A percentile compares a stretch with the other conserved stretches of the same genome.
phyloP scores from a whole-genome alignment of 1,284 basidiomycete genomes.

The Lentinus polychrous region DNA sequence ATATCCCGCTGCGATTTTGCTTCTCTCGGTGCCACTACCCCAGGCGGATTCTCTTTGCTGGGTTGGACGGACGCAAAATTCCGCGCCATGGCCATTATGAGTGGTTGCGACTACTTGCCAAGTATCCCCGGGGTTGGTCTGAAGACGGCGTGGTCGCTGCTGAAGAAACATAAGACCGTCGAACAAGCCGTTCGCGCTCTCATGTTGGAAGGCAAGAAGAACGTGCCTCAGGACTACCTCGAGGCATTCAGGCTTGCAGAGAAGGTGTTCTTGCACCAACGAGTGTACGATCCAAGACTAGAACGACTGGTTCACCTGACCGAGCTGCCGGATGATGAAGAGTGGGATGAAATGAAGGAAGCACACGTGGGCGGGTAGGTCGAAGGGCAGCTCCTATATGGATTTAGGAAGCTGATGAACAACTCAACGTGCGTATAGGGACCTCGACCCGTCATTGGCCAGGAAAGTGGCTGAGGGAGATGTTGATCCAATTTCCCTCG shows the following conservation, averaged over 20 bases:
- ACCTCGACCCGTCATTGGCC: constrained; percentile 52
- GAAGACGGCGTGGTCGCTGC: constrained; percentile 86
- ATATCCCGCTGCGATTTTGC: constrained; percentile 80
- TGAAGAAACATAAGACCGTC: constrained; percentile 81
- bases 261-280: constrained; percentile 90
- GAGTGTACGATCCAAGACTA: constrained; percentile 79
- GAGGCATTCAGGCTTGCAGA: constrained; percentile 76
- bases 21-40: constrained; percentile 45
- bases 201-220: constrained; percentile 80
- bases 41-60: constrained; percentile 67
- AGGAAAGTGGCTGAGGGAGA: constrained; percentile 71
- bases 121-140: constrained; percentile 92
- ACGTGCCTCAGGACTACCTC: constrained; percentile 74
- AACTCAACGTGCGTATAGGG: constrained; percentile 29
- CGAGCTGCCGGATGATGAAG: constrained; percentile 43
- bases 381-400: constrained; percentile 6
- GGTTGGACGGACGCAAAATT: constrained; percentile 92
- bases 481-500: constrained; percentile 68
- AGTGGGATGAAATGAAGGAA: constrained; percentile 56
- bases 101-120: constrained; percentile 95
- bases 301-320: constrained; percentile 67
- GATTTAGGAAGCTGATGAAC: constrained; percentile 10
- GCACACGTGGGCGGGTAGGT: constrained; percentile 75
- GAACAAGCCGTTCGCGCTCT: constrained; percentile 83
- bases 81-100: constrained; percentile 92